A percentile compares a stretch with the other conserved stretches of the same genome.
Conservation (phyloP, 2,329 filamentous ascomycete genomes). For the Sclerotinia nivalis region DNA sequence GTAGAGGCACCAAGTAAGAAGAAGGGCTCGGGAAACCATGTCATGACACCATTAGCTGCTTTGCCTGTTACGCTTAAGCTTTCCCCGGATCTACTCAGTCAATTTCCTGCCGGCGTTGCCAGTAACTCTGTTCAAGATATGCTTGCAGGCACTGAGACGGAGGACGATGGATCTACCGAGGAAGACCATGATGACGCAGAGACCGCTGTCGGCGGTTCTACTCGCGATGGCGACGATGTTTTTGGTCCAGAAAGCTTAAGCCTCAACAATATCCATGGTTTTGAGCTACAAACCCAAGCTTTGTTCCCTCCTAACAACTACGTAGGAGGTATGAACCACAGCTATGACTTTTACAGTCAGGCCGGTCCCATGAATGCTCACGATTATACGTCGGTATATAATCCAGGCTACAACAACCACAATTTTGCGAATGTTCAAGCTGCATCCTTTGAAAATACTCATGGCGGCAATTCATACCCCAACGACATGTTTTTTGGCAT, state of each 20-base stretch:
- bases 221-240: neutral
- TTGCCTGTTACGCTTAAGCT: neutral
- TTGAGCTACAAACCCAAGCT: neutral
- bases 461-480: neutral
- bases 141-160: neutral
- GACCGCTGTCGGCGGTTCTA: neutral
- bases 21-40: neutral
- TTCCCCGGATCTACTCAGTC: neutral
- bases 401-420: neutral
- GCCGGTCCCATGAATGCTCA: neutral
- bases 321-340: neutral
- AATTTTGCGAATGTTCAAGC: neutral
- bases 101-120: neutral
- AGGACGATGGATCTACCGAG: neutral
- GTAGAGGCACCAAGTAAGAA: slow-evolving; percentile 16
- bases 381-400: neutral
- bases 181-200: neutral
- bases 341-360: neutral
- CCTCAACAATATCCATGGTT: neutral
- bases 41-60: neutral
- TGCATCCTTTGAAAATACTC: neutral
- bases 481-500: neutral
- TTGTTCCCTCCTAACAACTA: neutral
- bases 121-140: neutral
- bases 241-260: neutral